Evolutionary conservation across 805 yeast genomes (phyloP).

Genomic region (Yarrowia sp.): DNA sequence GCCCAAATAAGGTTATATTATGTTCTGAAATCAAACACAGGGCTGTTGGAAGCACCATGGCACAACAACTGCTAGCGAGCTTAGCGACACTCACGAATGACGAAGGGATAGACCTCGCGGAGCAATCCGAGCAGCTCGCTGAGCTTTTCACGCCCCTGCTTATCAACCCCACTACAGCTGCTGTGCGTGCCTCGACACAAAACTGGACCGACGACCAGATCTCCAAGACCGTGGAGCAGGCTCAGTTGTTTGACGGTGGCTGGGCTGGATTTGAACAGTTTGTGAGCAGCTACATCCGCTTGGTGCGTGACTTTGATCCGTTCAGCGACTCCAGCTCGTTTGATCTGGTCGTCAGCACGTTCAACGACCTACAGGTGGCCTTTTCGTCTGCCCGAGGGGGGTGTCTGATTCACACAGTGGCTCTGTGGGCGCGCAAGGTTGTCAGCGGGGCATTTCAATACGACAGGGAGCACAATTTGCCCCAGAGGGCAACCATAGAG

Average conservation of each 20-base stretch:
- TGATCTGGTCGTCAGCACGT: conserved; percentile 50
- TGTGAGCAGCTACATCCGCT: conserved; percentile 47
- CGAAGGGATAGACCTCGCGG: background rate
- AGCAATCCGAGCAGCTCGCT: background rate
- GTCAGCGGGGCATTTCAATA: conserved; percentile 29
- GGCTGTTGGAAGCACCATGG: too few species aligned
- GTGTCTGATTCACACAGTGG: conserved; percentile 29
- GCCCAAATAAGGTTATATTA: background rate
- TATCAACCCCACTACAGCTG: background rate
- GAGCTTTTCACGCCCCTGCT: background rate
- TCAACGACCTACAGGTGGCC: conserved; percentile 45
- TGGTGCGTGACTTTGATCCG: conserved; percentile 54
- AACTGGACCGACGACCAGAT: background rate
- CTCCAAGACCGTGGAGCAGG: background rate
- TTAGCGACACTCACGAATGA: background rate
- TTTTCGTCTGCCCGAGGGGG: conserved; percentile 39
- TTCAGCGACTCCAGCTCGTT: conserved; percentile 50
- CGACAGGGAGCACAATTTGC: conserved; percentile 27
- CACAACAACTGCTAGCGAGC: background rate
- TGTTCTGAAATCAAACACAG: background rate
- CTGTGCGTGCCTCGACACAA: background rate
- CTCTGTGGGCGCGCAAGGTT: conserved; percentile 24
- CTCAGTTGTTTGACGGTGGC: conserved; percentile 38
- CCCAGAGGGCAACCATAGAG: conserved; percentile 29
- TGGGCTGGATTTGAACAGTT: conserved; percentile 51